These are phyloP conservation scores for Xylariaceae sp. DNA, from an alignment of 2,329 filamentous ascomycete genomes.

Conservation along the genomic window DNA sequence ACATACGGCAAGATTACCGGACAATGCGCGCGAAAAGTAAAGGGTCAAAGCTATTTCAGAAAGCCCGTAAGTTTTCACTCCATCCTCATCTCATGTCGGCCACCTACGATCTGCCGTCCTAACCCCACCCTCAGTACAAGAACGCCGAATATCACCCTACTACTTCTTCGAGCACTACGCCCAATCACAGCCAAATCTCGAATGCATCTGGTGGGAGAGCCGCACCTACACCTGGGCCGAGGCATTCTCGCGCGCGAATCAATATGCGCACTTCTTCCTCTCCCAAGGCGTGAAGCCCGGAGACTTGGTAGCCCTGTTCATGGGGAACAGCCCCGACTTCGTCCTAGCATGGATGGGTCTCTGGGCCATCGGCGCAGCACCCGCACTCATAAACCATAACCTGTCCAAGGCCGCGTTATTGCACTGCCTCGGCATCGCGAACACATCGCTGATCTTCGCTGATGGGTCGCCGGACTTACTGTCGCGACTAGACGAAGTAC, in stretches of 20 bases:
- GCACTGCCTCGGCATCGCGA: constrained; percentile 60
- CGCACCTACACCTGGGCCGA: constrained; percentile 58
- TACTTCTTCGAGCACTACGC: constrained; percentile 60
- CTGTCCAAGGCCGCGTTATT: constrained; percentile 59
- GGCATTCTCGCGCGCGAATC: constrained; percentile 51
- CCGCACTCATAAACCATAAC: constrained; percentile 70
- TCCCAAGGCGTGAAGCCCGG: constrained; percentile 54
- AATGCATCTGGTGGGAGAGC: constrained; percentile 64
- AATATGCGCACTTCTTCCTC: constrained; percentile 60
- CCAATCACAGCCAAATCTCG: constrained; percentile 46
- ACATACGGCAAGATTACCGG: constrained; percentile 58
- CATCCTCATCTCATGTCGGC: background rate
- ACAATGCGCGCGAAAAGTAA: constrained; percentile 40
- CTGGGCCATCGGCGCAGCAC: constrained; percentile 63
- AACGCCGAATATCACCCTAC: constrained; percentile 57
- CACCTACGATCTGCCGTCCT: background rate
- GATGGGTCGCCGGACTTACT: constrained; percentile 53
- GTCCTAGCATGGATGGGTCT: constrained; percentile 62
- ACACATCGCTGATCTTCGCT: constrained; percentile 53
- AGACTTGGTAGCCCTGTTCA: constrained; percentile 62
- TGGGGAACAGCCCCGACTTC: constrained; percentile 66
- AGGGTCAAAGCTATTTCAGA: constrained; percentile 41
- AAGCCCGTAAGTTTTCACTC: constrained; percentile 41
- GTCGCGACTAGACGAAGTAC: constrained; percentile 55
- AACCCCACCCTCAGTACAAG: constrained; percentile 35